Conservation (phyloP, 805 yeast species). For the Nakazawaea pomicola region DNA sequence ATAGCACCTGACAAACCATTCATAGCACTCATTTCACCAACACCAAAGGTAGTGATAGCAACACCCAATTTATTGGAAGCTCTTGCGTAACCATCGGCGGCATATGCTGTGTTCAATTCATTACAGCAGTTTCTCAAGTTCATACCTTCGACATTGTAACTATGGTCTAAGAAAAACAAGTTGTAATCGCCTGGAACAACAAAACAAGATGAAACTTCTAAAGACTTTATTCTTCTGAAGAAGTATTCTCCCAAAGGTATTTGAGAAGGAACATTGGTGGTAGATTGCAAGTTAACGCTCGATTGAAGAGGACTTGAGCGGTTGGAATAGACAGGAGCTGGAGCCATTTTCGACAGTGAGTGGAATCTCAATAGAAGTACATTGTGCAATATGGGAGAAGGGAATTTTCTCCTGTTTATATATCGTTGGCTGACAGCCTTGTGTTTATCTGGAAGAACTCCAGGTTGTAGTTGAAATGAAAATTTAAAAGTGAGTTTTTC, state of each 20-base stretch:
- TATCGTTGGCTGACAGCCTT: not conserved
- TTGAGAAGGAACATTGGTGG: not conserved
- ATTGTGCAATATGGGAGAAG: not conserved
- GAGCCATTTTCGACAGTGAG: constrained; percentile 3
- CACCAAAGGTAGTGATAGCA: constrained; percentile 73
- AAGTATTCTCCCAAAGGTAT: constrained; percentile 63
- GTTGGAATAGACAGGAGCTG: constrained; percentile 7
- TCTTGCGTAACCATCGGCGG: constrained; percentile 87
- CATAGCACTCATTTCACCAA: constrained; percentile 81
- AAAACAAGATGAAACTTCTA: constrained; percentile 57
- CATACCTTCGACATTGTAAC: constrained; percentile 46
- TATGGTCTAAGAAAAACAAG: constrained; percentile 59
- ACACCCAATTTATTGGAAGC: constrained; percentile 61
- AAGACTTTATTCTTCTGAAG: constrained; percentile 50
- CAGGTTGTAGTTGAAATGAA: no score
- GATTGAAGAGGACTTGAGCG: constrained; percentile 1
- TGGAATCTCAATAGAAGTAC: not conserved
- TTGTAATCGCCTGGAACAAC: constrained; percentile 84
- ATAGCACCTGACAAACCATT: constrained; percentile 81
- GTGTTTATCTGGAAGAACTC: no score
- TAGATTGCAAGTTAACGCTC: not conserved
- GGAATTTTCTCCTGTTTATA: not conserved
- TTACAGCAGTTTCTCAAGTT: constrained; percentile 84
- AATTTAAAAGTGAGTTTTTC: no score
- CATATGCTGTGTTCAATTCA: constrained; percentile 84